Conservation (phyloP, 192 early-diverging fungal species). For the Dissophora ornata region DNA sequence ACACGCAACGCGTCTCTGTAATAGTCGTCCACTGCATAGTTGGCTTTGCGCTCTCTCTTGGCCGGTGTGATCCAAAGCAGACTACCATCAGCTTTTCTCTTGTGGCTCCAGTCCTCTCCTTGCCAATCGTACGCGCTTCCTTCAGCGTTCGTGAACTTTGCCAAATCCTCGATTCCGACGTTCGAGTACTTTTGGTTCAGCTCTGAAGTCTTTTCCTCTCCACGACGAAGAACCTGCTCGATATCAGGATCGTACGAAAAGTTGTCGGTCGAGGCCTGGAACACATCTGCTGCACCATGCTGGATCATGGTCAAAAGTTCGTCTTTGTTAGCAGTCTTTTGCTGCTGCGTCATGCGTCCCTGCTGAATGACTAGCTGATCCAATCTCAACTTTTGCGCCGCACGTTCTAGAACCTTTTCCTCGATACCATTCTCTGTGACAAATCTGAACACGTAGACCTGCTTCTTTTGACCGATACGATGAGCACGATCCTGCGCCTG, state of each 20-base stretch:
- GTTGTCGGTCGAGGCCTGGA: slow-evolving; percentile 66
- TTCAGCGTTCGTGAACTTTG: slow-evolving; percentile 84
- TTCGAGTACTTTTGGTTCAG: slow-evolving; percentile 91
- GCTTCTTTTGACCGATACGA: slow-evolving; percentile 98
- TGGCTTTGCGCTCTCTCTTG: slow-evolving; percentile 93
- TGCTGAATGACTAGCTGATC: slow-evolving; percentile 99
- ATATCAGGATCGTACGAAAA: slow-evolving; percentile 79
- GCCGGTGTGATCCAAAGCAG: slow-evolving; percentile 95
- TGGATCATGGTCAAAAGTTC: slow-evolving; percentile 97
- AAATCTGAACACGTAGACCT: slow-evolving; percentile 96
- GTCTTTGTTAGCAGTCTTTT: slow-evolving; percentile 81
- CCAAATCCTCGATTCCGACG: slow-evolving; percentile 92
- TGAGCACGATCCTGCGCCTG: slow-evolving; percentile 98
- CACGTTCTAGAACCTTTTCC: slow-evolving; percentile 96
- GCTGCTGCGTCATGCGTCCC: slow-evolving; percentile 79
- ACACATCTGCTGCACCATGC: slow-evolving; percentile 91
- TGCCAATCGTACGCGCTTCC: slow-evolving; percentile 94
- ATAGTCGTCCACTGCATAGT: slow-evolving; percentile 93
- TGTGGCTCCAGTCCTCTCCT: slow-evolving; percentile 93
- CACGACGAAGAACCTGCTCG: slow-evolving; percentile 80
- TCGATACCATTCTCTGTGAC: slow-evolving; percentile 98
- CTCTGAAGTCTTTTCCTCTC: slow-evolving; percentile 90
- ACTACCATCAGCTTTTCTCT: slow-evolving; percentile 67
- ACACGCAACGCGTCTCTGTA: slow-evolving; percentile 88
- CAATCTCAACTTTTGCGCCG: slow-evolving; percentile 95